Conservation (phyloP, 495 filamentous ascomycete genomes). For the Lineolata rhizophorae region DNA sequence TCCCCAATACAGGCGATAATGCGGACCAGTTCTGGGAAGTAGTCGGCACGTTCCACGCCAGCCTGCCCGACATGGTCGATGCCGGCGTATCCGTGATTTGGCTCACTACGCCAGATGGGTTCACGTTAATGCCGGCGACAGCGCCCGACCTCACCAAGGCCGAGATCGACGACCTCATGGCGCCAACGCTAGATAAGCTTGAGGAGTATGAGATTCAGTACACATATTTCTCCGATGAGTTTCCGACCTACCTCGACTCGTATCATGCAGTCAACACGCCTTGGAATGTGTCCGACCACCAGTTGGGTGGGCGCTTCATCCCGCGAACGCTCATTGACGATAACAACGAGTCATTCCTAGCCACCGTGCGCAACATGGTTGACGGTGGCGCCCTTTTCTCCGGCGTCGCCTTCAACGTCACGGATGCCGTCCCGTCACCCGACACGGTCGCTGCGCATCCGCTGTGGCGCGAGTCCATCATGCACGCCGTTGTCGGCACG, state of each 20-base stretch:
- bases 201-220: constrained; percentile 1
- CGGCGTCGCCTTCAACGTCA: constrained; percentile 22
- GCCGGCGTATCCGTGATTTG: too few species aligned
- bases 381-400: constrained; percentile 25
- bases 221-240: constrained; percentile 3
- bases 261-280: constrained; percentile 3
- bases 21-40: too few species aligned
- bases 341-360: constrained; percentile 26
- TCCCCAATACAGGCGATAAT: constrained; percentile 14
- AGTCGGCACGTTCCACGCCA: too few species aligned
- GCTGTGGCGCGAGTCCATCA: constrained; percentile 3
- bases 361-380: constrained; percentile 19
- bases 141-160: constrained; percentile 2
- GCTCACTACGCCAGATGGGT: too few species aligned
- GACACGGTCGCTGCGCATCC: constrained; percentile 1
- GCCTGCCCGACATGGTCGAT: too few species aligned
- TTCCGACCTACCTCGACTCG: constrained; percentile 1
- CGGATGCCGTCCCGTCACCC: constrained; percentile 14
- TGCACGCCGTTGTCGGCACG: not conserved
- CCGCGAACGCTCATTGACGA: constrained; percentile 24
- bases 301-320: constrained; percentile 33
- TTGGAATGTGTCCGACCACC: constrained; percentile 3
- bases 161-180: constrained; percentile 1
- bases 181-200: constrained; percentile 3
- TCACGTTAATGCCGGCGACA: constrained; percentile 3